Conservation (phyloP, 257 asterid genomes). For the Catharanthus roseus region DNA sequence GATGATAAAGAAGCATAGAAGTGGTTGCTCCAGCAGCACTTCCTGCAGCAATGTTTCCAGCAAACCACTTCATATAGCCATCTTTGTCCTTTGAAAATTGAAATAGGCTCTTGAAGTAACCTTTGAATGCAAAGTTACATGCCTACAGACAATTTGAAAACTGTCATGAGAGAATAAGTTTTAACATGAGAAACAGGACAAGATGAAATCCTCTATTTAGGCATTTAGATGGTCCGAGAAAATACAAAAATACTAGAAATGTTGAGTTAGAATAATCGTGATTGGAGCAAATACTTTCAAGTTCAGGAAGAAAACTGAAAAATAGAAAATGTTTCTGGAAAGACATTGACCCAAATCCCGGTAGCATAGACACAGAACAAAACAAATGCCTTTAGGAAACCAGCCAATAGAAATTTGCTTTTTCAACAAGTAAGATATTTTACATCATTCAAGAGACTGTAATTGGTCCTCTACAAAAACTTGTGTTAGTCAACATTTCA, state of each 20-base stretch:
- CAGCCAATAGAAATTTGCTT: not conserved
- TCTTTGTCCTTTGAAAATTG: slow-evolving; percentile 82
- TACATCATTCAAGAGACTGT: not conserved
- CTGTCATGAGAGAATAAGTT: slow-evolving; percentile 3
- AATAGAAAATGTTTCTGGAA: not conserved
- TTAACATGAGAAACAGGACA: too few relatives aligned
- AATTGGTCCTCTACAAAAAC: not conserved
- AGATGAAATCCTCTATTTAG: too few relatives aligned
- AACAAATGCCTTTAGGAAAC: not conserved
- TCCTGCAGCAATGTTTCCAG: slow-evolving; percentile 95
- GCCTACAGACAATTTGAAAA: slow-evolving; percentile 46
- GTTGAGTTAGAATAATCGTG: too few relatives aligned
- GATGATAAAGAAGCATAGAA: slow-evolving; percentile 43
- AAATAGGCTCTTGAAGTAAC: slow-evolving; percentile 63
- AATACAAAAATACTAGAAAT: too few relatives aligned
- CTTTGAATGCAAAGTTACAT: slow-evolving; percentile 90
- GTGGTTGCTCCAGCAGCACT: slow-evolving; percentile 99
- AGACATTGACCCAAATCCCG: not conserved
- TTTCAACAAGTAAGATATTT: not conserved
- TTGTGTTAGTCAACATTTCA: not conserved
- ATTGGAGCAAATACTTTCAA: not conserved
- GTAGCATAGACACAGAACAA: not conserved
- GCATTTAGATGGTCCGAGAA: too few relatives aligned
- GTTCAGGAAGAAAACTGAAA: too few relatives aligned
- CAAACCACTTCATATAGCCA: slow-evolving; percentile 86